Base-by-base conservation (phyloP, 1,139 yeast species). In the Eremothecium sinecaudum region DNA sequence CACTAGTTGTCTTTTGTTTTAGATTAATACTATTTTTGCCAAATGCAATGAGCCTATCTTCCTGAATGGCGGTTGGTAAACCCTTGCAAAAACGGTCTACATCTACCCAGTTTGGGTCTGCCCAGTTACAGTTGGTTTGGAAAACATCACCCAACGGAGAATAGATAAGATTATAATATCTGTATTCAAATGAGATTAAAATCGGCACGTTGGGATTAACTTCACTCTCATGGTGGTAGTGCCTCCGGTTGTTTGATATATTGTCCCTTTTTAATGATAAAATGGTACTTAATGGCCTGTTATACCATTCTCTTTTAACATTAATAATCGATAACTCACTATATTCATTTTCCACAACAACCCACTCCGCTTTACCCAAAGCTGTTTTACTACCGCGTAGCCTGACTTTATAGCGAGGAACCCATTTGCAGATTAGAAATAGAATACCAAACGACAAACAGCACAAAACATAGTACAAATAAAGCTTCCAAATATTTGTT, bases 281-380 rank as follows among this genome's bases (percentile, higher is more conserved):
- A 29, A 81, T 73, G 1, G 80, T 71, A 1, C 93, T 80, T 29
- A 87, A 55, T 12, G 83, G 67, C 46, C 82, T 74, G 46, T 80
- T 75, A 50, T 78, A 82, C 63, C 80, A 69, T 29, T 62, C 62
- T 46, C 77, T 70, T 2, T 61, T 50, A 12, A 90, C 73, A 4
- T 63, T 58, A 4, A 74, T 69, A 11, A 79, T 70, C 18, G 72
- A 67, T 43, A 90, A 66, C 48, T 84, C 94, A 19, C 96, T 97
- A 67, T 75, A 80, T 54, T 87, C 96, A 47, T 84, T 92, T 53
- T 90, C 98, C 28, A 92, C 69, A 12, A 86, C 94, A 24, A 90
- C 80, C 94, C 96, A 84, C 48, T 84, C 93, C 21, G 96, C 81
- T 40, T 68, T 67, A 1, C 86, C 95, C 42, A 92, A 64, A 0